Evolutionary conservation across 2,329 filamentous ascomycete species (phyloP).

Genomic region (Helminthosporium solani): DNA sequence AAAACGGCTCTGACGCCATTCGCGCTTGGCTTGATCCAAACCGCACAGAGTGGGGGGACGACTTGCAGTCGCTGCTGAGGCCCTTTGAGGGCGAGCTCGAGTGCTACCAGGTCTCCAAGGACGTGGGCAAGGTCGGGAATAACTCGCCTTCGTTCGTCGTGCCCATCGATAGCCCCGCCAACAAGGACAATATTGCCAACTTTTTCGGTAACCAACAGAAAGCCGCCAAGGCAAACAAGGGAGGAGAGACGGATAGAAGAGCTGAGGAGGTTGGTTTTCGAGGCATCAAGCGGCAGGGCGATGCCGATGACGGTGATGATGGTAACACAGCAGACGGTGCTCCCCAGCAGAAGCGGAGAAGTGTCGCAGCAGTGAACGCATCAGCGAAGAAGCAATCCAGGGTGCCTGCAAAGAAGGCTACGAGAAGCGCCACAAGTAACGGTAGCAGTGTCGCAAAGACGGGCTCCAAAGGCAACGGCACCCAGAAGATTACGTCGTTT

Average conservation of each 20-base stretch:
- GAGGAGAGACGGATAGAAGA: constrained; percentile 29
- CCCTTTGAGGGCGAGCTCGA: constrained; percentile 79
- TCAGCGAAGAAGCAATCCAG: constrained; percentile 23
- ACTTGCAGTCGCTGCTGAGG: constrained; percentile 75
- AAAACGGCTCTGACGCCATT: constrained; percentile 70
- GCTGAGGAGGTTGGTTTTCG: constrained; percentile 30
- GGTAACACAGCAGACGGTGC: constrained; percentile 32
- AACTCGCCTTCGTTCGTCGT: constrained; percentile 82
- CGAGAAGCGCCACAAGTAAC: constrained; percentile 60
- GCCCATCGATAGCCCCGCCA: constrained; percentile 79
- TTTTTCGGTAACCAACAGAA: constrained; percentile 71
- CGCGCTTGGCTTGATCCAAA: constrained; percentile 76
- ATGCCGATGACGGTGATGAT: constrained; percentile 35
- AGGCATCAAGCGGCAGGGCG: constrained; percentile 53
- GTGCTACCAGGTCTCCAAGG: constrained; percentile 80
- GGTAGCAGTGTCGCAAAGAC: constrained; percentile 49
- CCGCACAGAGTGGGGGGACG: constrained; percentile 70
- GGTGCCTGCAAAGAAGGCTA: constrained; percentile 43
- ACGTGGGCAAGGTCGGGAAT: constrained; percentile 92
- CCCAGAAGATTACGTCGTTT: constrained; percentile 60
- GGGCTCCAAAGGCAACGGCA: constrained; percentile 49
- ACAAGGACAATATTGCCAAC: constrained; percentile 91
- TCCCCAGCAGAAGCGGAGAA: constrained; percentile 44
- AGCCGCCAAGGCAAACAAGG: constrained; percentile 22
- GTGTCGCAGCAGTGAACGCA: constrained; percentile 22